These are phyloP conservation scores for Ophiostoma sp. DNA, from an alignment of 2,329 filamentous ascomycete species.

Conservation along the genomic window DNA sequence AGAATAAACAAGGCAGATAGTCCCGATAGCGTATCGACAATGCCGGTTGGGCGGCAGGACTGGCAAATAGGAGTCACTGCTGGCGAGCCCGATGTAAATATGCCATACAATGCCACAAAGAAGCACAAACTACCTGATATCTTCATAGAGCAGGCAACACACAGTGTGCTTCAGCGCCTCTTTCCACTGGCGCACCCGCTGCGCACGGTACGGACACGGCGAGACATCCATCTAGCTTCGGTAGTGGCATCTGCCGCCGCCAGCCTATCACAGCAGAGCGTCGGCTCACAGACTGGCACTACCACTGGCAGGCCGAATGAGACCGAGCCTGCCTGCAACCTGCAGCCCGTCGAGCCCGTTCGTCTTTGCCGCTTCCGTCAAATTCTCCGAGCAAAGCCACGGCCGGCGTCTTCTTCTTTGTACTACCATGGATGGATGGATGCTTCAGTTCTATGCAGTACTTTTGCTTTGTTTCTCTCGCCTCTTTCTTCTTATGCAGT, in stretches of 20 bases:
- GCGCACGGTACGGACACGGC: conserved; percentile 7
- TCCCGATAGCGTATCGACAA: neutral
- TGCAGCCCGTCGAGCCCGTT: neutral
- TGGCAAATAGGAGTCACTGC: neutral
- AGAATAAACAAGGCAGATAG: conserved; percentile 4
- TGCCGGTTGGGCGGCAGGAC: neutral
- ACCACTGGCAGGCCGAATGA: neutral
- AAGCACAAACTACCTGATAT: neutral
- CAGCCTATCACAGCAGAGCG: neutral
- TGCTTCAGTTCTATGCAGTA: neutral
- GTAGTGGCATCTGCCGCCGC: neutral
- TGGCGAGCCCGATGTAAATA: neutral
- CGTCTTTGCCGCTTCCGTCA: neutral
- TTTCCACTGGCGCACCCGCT: neutral
- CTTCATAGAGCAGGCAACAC: neutral
- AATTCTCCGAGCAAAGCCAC: conserved; percentile 9
- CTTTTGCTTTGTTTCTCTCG: neutral
- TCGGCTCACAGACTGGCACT: neutral
- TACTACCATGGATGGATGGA: neutral
- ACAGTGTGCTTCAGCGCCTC: neutral
- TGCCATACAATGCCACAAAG: no score
- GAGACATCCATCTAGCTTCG: neutral
- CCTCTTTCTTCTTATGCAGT: neutral
- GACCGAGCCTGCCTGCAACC: neutral
- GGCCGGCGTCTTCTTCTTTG: no score